Evolutionary conservation across 257 asterid genomes (phyloP), one percentile per base, ranked within the genome.

Genomic region (Plantago ovata): DNA sequence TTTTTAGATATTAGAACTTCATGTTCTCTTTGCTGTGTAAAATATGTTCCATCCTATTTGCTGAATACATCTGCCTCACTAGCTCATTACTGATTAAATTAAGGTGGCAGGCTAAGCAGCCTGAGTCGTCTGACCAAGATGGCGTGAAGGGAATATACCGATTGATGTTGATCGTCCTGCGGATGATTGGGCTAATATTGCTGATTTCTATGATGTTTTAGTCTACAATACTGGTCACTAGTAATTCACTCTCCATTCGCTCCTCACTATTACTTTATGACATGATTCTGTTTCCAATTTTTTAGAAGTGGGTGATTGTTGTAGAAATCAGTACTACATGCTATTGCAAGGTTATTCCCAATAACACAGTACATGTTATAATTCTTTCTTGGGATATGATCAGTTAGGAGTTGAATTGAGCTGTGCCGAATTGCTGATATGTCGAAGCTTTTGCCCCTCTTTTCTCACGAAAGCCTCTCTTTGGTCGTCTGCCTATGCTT

Each of bases 171-270:
- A 93, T 69, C 54, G 65, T 69, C 98, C 96, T 50, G 91, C 97
- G 16, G 72, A 75, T 61, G 96, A 84, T 59, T 93, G 96, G 98
- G 81, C 92, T 38, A 73, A 65, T 48, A 62, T 89, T 72, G 79
- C 83, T 44, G 82, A 69, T 70, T 86, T 93, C 77, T 89, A 88
- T 65, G 72, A 81, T 72, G 94, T 93, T 56, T 72, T 89, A 53
- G 76, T 93, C 64, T 93, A 89, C 82, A 93, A 89, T 72, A 93
- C 97, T 61, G 96, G 98, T 55, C 97, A 89, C 65, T 93, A 95
- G 98, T 89, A 65, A 84, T 47, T 70, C 64, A 60, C 62, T 53
- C 7, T 60, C 73, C 75, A 50, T 61, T 54, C 12, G 32, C 42
- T 59, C 33, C 8, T 61, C 44, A 6, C 18, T 19, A n/a, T n/a